A percentile compares a stretch with the other conserved stretches of the same genome.
Evolutionary conservation across 208 protist genomes (phyloP).

Genomic region (Leishmania braziliensis): DNA sequence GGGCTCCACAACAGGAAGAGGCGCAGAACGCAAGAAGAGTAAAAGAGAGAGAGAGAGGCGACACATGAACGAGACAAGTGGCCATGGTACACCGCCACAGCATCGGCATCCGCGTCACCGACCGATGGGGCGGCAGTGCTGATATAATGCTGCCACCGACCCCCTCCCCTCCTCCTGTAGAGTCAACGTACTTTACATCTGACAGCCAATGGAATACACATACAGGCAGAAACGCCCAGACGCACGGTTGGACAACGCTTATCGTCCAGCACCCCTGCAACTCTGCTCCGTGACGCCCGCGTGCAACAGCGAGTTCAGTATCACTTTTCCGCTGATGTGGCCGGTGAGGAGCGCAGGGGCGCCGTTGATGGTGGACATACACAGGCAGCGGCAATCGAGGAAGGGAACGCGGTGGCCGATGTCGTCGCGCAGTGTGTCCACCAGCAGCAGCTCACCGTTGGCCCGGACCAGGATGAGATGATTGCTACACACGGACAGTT

Average conservation of each 20-base stretch:
- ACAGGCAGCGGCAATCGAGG: constrained; percentile 20
- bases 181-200: constrained; percentile 9
- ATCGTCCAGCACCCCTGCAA: neutral
- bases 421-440: constrained; percentile 25
- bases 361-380: constrained; percentile 24
- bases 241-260: neutral
- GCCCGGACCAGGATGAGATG: constrained; percentile 26
- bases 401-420: constrained; percentile 29
- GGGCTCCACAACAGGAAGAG: neutral
- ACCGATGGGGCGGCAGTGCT: neutral
- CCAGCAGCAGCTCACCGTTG: constrained; percentile 30
- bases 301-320: constrained; percentile 23
- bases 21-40: neutral
- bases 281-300: constrained; percentile 2
- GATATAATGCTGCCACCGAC: neutral
- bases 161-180: neutral
- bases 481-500: constrained; percentile 11
- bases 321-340: constrained; percentile 31
- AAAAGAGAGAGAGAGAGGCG: neutral
- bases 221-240: neutral
- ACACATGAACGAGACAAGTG: neutral
- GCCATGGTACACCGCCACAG: neutral
- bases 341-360: constrained; percentile 33
- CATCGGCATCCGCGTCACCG: neutral
- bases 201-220: neutral